Conservation (phyloP, 73 alveolate genomes). For the Symbiodinium natans region DNA sequence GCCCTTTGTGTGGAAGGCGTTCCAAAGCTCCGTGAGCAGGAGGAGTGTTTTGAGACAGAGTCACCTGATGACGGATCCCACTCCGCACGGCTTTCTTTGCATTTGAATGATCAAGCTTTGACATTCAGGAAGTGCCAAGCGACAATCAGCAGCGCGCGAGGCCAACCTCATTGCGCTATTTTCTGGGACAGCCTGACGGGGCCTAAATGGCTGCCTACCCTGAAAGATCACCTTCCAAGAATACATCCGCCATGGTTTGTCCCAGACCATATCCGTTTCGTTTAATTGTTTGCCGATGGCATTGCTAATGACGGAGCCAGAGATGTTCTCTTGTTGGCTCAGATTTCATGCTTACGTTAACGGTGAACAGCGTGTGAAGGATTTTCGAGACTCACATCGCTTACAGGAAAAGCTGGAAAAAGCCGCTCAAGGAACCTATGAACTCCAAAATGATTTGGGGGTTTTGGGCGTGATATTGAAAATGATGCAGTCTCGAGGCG, state of each 20-base stretch:
- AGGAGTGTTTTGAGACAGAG: not conserved
- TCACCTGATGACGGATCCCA: not conserved
- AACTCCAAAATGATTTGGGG: not conserved
- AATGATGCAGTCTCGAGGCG: too few species aligned
- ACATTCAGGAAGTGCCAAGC: not conserved
- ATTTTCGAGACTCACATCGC: not conserved
- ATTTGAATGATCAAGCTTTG: not conserved
- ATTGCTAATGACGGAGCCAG: not conserved
- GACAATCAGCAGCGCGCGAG: not conserved
- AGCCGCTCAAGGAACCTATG: not conserved
- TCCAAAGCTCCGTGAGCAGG: not conserved
- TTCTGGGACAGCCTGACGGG: not conserved
- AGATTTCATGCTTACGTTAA: not conserved
- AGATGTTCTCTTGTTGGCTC: not conserved
- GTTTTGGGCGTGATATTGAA: not conserved
- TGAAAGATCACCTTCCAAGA: not conserved
- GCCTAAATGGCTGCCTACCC: not conserved
- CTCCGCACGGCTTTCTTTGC: not conserved
- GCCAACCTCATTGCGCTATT: not conserved
- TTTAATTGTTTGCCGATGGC: not conserved
- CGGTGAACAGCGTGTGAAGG: not conserved
- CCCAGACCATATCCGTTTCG: not conserved
- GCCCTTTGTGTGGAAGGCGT: not conserved
- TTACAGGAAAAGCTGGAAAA: not conserved
- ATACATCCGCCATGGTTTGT: not conserved